Evolutionary conservation across 202 grass and related monocot genomes (phyloP).

Genomic region (Setaria viridis): DNA sequence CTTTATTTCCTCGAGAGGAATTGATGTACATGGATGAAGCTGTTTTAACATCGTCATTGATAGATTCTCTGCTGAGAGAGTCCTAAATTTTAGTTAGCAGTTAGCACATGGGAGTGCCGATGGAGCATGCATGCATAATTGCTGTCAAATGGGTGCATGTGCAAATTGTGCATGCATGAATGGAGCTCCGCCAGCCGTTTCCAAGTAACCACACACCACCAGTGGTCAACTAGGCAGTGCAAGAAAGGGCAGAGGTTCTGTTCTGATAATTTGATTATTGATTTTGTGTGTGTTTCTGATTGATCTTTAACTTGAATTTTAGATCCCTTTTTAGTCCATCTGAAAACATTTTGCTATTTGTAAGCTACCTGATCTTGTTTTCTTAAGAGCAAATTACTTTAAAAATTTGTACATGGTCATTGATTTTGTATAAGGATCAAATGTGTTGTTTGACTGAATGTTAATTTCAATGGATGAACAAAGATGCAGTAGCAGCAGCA

Average conservation of each 20-base stretch:
- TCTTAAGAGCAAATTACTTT: too few relatives aligned
- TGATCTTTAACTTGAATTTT: background rate
- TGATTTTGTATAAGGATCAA: too few relatives aligned
- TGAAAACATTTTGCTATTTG: background rate
- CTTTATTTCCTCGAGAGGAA: background rate
- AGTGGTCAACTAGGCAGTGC: background rate
- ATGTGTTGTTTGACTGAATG: too few relatives aligned
- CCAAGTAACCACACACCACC: background rate
- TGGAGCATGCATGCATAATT: background rate
- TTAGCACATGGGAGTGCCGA: slow-evolving; percentile 27
- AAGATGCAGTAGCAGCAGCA: too few relatives aligned
- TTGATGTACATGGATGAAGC: slow-evolving; percentile 29
- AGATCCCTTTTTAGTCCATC: background rate
- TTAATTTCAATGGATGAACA: too few relatives aligned
- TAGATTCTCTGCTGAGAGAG: background rate
- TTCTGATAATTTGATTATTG: slow-evolving; percentile 11
- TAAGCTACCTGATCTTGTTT: background rate
- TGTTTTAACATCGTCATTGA: slow-evolving; percentile 22
- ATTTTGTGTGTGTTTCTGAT: background rate
- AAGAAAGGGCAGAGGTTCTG: background rate
- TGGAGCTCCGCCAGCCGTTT: background rate
- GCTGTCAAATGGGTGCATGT: too few relatives aligned
- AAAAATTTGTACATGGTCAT: too few relatives aligned
- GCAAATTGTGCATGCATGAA: background rate
- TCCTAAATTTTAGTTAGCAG: slow-evolving; percentile 32